phyloP scores from a whole-genome alignment of 2,329 filamentous ascomycete genomes.

The Exophiala aquamarina region DNA sequence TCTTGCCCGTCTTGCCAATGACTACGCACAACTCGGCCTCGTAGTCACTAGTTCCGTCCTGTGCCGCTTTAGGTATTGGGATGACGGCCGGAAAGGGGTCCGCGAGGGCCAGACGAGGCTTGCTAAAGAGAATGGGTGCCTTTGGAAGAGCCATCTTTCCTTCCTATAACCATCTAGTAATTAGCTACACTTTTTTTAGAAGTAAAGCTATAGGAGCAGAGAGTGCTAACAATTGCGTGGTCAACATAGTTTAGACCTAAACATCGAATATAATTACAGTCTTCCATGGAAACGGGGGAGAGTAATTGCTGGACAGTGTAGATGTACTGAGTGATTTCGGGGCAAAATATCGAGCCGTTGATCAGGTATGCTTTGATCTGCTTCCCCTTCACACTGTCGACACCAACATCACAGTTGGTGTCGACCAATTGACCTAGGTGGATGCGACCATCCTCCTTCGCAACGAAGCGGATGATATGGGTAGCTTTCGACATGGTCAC shows the following conservation, averaged over 20 bases:
- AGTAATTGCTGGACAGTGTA: constrained; percentile 29
- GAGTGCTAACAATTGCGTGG: constrained; percentile 34
- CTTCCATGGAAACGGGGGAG: constrained; percentile 23
- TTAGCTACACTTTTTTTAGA: no score
- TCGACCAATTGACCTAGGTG: constrained; percentile 42
- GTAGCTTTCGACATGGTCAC: constrained; percentile 36
- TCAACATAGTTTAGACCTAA: constrained; percentile 48
- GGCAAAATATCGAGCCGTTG: constrained; percentile 37
- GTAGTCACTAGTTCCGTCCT: constrained; percentile 43
- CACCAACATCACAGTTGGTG: constrained; percentile 36
- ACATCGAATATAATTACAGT: constrained; percentile 41
- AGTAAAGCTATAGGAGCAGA: no score
- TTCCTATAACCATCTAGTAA: constrained; percentile 28
- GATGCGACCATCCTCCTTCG: constrained; percentile 41
- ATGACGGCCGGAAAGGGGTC: constrained; percentile 32
- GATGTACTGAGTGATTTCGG: constrained; percentile 34
- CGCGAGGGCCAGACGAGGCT: constrained; percentile 38
- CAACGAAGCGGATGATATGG: constrained; percentile 44
- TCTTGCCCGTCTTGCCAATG: constrained; percentile 36
- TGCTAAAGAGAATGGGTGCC: constrained; percentile 39
- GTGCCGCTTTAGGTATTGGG: constrained; percentile 35
- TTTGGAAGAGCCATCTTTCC: constrained; percentile 39
- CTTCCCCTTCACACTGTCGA: constrained; percentile 35
- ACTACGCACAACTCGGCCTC: constrained; percentile 43
- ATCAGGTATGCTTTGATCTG: constrained; percentile 36